Conservation (phyloP, 768 basidiomycete genomes). For the Macrolepiota fuliginosa region DNA sequence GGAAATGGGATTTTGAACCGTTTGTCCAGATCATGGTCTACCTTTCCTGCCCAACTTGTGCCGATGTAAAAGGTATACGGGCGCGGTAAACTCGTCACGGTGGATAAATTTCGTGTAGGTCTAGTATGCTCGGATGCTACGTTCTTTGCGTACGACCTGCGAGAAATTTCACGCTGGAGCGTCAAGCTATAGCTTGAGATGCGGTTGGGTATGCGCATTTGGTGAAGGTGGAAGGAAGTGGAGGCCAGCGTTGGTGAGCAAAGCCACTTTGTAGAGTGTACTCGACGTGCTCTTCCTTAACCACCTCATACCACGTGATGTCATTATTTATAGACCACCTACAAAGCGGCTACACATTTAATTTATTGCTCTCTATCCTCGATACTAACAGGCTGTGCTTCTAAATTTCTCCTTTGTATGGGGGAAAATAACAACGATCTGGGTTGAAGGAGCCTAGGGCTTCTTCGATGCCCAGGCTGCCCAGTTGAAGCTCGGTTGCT, state of each 20-base stretch:
- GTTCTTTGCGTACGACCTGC: conserved; percentile 1
- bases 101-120: conserved; percentile 3
- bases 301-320: conserved; percentile 9
- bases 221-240: not conserved
- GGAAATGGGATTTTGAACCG: conserved; percentile 50
- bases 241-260: not conserved
- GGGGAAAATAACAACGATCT: not conserved
- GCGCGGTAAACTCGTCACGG: conserved; percentile 20
- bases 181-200: not conserved
- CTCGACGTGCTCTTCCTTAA: not conserved
- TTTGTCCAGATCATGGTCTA: conserved; percentile 35
- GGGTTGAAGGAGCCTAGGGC: not conserved
- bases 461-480: conserved; percentile 6
- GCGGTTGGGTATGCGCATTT: conserved; percentile 11
- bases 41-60: conserved; percentile 77
- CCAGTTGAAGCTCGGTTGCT: conserved; percentile 10
- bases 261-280: not conserved
- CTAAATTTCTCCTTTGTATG: not conserved
- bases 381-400: not conserved
- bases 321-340: not conserved
- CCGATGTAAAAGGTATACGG: conserved; percentile 77
- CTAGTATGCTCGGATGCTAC: not conserved
- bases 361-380: not conserved
- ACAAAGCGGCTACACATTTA: no score
- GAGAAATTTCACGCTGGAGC: conserved; percentile 13